phyloP scores from a whole-genome alignment of 2,329 filamentous ascomycete species.

The Botrytis porri region DNA sequence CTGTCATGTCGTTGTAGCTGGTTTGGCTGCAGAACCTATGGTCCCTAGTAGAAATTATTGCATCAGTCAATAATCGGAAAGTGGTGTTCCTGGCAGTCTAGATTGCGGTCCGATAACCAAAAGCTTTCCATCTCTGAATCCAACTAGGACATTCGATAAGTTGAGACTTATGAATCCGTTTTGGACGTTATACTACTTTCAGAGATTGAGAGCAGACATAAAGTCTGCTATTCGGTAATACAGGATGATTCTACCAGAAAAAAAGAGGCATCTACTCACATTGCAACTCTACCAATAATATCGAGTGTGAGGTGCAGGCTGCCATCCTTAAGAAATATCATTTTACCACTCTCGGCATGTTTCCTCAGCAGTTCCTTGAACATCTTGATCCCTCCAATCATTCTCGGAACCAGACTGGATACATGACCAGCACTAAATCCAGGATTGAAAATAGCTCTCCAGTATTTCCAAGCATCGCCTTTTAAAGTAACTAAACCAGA shows the following conservation, averaged over 20 bases:
- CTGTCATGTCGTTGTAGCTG: slow-evolving; percentile 1
- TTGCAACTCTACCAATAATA: slow-evolving; percentile 10
- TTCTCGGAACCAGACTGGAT: slow-evolving; percentile 18
- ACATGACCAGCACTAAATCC: slow-evolving; percentile 23
- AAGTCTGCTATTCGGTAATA: neutral
- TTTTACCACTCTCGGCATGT: neutral
- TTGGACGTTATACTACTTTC: neutral
- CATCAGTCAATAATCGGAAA: too few species aligned
- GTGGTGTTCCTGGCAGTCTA: neutral
- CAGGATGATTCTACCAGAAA: neutral
- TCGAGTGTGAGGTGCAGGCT: neutral
- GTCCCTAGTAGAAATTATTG: neutral
- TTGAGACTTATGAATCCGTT: neutral
- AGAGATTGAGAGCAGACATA: neutral
- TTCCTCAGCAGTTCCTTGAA: slow-evolving; percentile 13
- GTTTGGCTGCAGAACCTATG: neutral
- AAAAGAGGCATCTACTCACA: neutral
- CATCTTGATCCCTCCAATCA: slow-evolving; percentile 21
- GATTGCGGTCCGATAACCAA: neutral
- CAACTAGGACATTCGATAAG: neutral
- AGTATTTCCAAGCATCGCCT: slow-evolving; percentile 20
- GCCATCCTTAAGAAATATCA: neutral
- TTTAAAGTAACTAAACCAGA: slow-evolving; percentile 15
- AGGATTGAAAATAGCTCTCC: slow-evolving; percentile 23
- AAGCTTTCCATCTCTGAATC: neutral